Conservation (phyloP, 2,329 filamentous ascomycete species). For the Trichoderma sp. region DNA sequence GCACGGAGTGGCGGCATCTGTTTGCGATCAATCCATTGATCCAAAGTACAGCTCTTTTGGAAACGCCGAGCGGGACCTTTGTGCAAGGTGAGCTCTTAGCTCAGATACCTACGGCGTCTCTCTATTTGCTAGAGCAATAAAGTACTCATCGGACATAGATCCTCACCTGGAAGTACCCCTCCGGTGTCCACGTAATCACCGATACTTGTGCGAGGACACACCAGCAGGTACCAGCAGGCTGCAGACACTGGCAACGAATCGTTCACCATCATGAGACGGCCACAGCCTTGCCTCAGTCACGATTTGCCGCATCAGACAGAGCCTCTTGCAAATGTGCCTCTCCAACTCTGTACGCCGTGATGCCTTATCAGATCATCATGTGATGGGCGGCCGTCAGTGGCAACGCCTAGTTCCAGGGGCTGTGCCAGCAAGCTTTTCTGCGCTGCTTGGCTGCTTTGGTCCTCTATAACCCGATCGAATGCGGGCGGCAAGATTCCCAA, state of each 20-base stretch:
- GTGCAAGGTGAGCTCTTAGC: not conserved
- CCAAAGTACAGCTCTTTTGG: not conserved
- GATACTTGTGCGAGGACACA: not conserved
- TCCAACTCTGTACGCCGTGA: not conserved
- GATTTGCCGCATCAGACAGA: not conserved
- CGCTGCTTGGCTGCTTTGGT: not conserved
- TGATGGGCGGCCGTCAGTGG: constrained; percentile 17
- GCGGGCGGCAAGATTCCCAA: not conserved
- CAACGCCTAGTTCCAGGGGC: constrained; percentile 13
- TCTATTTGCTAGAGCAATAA: not conserved
- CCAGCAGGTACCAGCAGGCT: not conserved
- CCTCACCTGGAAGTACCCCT: not conserved
- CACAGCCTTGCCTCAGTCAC: not conserved
- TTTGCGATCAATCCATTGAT: not conserved
- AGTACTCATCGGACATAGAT: not conserved
- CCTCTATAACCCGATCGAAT: not conserved
- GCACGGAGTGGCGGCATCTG: not conserved
- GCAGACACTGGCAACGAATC: not conserved
- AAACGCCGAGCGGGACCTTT: not conserved
- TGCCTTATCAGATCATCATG: constrained; percentile 17
- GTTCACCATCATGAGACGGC: not conserved
- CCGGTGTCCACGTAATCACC: constrained; percentile 6
- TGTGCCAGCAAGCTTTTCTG: constrained; percentile 13
- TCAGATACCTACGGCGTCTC: not conserved
- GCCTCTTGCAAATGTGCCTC: not conserved